These are phyloP conservation scores for Xylaria sp. DNA, from an alignment of 2,329 filamentous ascomycete species.

Conservation along the genomic window DNA sequence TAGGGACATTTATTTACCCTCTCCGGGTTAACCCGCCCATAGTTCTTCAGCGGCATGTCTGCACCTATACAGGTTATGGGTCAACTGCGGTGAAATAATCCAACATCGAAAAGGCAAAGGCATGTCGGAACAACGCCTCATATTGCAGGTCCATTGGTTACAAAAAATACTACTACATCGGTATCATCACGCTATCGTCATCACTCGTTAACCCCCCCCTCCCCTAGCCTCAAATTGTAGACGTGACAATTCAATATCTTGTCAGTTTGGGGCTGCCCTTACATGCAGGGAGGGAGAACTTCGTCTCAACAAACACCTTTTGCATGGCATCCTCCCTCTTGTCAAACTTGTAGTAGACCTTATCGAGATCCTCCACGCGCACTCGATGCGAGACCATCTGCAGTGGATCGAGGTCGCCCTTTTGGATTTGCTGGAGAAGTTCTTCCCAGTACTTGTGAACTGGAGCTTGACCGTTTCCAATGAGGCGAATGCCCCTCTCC, in stretches of 20 bases:
- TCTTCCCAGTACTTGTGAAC: conserved; percentile 88
- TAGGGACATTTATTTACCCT: background rate
- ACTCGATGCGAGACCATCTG: conserved; percentile 86
- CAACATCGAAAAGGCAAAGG: background rate
- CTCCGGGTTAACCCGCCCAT: background rate
- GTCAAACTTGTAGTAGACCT: conserved; percentile 73
- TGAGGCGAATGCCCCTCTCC: conserved; percentile 86
- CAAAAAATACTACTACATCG: conserved; percentile 8
- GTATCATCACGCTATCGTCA: background rate
- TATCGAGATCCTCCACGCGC: conserved; percentile 76
- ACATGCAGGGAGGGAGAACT: conserved; percentile 60
- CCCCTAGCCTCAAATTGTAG: too few species aligned
- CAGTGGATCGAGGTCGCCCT: conserved; percentile 75
- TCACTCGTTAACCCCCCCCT: background rate
- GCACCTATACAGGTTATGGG: background rate
- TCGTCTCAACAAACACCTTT: conserved; percentile 78
- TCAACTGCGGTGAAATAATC: background rate
- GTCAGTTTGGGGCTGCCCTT: conserved; percentile 36
- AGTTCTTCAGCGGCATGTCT: background rate
- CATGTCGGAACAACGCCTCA: background rate
- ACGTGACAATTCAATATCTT: conserved; percentile 24
- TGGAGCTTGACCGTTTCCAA: conserved; percentile 73
- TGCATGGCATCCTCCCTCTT: conserved; percentile 76
- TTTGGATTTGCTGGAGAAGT: conserved; percentile 74
- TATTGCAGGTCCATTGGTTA: background rate